Percentiles rank a stretch among this genome's conserved stretches.
Conservation (phyloP, 139 green algal species). For the Spirogloea muscicola region DNA sequence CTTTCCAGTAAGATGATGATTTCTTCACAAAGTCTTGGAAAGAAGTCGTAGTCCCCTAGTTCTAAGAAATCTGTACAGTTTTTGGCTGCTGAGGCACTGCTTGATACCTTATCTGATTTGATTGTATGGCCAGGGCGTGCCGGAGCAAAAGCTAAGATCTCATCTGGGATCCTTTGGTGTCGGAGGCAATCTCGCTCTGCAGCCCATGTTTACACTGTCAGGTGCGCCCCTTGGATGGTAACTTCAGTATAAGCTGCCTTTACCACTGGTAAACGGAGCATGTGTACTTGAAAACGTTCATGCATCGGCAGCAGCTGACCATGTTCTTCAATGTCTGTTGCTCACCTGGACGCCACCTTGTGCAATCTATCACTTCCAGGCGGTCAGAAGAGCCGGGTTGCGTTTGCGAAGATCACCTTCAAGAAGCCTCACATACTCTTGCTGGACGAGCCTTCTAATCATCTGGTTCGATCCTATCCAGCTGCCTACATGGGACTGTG, state of each 20-base stretch:
- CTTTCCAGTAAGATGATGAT: constrained; percentile 32
- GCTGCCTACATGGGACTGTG: no score
- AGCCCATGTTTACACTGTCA: constrained; percentile 90
- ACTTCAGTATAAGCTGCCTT: no score
- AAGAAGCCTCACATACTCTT: constrained; percentile 59
- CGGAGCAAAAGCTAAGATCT: constrained; percentile 53
- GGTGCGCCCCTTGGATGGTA: no score
- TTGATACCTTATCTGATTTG: no score
- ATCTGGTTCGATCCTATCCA: constrained; percentile 51
- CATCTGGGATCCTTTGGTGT: constrained; percentile 90
- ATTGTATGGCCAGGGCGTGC: no score
- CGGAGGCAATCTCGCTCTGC: constrained; percentile 69
- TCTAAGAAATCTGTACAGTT: background rate
- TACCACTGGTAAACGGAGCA: no score
- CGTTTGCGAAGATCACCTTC: constrained; percentile 78
- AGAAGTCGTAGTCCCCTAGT: background rate
- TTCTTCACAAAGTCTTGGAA: background rate
- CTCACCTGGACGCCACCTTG: no score
- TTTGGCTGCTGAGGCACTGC: no score
- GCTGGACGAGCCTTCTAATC: constrained; percentile 60
- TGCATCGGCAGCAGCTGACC: no score
- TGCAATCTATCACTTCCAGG: no score
- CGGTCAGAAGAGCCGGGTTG: constrained; percentile 88
- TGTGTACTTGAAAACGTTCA: no score
- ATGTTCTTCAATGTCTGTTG: no score